phyloP scores from a whole-genome alignment of 306 rosid genomes.

The Rubus parviflorus region DNA sequence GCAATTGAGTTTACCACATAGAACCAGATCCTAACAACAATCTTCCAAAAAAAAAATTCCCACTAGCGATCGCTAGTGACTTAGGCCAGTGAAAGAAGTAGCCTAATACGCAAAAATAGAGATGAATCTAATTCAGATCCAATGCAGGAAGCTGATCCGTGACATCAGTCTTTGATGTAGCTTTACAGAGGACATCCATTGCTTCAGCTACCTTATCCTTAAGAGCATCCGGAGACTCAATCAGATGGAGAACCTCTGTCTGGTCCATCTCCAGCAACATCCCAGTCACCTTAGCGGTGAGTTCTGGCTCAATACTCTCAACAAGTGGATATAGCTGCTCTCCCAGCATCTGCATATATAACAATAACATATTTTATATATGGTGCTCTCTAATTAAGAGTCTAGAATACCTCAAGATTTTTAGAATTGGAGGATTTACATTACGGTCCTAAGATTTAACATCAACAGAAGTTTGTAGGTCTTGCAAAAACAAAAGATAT shows the following conservation, averaged over 20 bases:
- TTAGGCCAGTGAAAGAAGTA: slow-evolving; percentile 23
- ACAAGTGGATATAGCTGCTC: slow-evolving; percentile 89
- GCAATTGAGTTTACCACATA: background rate
- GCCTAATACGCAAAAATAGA: slow-evolving; percentile 11
- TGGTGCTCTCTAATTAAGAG: background rate
- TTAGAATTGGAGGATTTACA: no score
- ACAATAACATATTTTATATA: slow-evolving; percentile 7
- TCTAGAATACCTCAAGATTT: no score
- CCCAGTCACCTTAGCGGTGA: slow-evolving; percentile 81
- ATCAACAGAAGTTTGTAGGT: background rate
- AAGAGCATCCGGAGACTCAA: slow-evolving; percentile 82
- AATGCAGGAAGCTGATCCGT: slow-evolving; percentile 54
- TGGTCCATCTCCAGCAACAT: slow-evolving; percentile 96
- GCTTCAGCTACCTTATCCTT: slow-evolving; percentile 86
- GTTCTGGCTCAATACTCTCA: slow-evolving; percentile 52
- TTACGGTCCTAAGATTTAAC: no score
- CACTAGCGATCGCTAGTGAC: slow-evolving; percentile 23
- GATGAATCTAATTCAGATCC: slow-evolving; percentile 37
- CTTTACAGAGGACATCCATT: slow-evolving; percentile 70
- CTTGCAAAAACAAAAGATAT: background rate
- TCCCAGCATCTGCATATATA: slow-evolving; percentile 69
- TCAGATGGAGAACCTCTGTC: slow-evolving; percentile 89
- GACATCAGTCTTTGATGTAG: slow-evolving; percentile 54
- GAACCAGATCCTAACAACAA: slow-evolving; percentile 6
- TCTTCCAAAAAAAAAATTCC: background rate